phyloP scores from a whole-genome alignment of 768 basidiomycete species.

The Hirschioporus abietinus region DNA sequence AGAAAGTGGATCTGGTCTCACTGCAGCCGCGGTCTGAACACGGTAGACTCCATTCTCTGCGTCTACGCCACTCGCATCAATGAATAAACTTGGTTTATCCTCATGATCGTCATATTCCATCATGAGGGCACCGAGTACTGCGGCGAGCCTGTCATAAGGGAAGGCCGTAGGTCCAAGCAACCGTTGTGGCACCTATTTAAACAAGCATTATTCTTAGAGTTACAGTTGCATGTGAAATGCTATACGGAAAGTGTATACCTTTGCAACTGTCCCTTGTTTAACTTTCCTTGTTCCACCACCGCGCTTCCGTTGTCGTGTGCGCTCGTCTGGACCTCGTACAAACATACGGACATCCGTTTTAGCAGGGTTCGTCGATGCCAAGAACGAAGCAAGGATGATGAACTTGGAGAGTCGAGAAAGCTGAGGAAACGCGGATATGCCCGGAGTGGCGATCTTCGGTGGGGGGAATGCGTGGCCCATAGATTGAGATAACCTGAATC shows the following conservation, averaged over 20 bases:
- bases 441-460: not conserved
- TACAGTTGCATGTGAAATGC: not conserved
- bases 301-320: slow-evolving; percentile 45
- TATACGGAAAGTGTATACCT: slow-evolving; percentile 30
- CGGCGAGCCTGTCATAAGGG: slow-evolving; percentile 72
- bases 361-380: slow-evolving; percentile 81
- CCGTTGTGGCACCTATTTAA: slow-evolving; percentile 62
- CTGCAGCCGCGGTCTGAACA: slow-evolving; percentile 53
- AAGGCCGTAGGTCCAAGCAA: slow-evolving; percentile 76
- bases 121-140: slow-evolving; percentile 71
- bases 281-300: slow-evolving; percentile 29
- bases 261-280: slow-evolving; percentile 36
- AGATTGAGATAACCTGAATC: slow-evolving; percentile 9
- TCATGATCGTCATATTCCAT: slow-evolving; percentile 55
- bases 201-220: not conserved
- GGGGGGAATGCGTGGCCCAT: slow-evolving; percentile 3
- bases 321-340: slow-evolving; percentile 65
- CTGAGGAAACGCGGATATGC: slow-evolving; percentile 2
- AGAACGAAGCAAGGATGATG: slow-evolving; percentile 68
- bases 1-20: slow-evolving; percentile 30
- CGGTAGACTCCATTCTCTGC: slow-evolving; percentile 70
- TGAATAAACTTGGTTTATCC: slow-evolving; percentile 33
- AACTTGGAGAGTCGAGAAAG: slow-evolving; percentile 70
- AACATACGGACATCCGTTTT: slow-evolving; percentile 82
- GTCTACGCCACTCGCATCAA: slow-evolving; percentile 58